Percentiles rank a stretch among this genome's conserved stretches.
Conservation (phyloP, 176 grass and related monocot genomes). For the Triticum urartu region DNA sequence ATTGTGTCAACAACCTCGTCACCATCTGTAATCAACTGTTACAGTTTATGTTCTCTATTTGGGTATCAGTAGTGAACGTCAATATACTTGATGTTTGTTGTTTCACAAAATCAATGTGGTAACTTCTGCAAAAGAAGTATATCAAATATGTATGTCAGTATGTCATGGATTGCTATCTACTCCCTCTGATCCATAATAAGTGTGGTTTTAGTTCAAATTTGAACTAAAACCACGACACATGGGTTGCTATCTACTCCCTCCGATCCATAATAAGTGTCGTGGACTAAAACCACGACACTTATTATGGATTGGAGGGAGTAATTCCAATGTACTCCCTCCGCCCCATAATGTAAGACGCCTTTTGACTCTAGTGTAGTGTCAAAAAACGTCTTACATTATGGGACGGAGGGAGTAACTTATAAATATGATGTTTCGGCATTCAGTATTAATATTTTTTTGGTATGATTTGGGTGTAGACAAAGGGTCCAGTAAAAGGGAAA, state of each 20-base stretch:
- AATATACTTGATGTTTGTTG: not conserved
- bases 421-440: constrained; percentile 19
- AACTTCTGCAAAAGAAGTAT: not conserved
- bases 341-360: too few relatives aligned
- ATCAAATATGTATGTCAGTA: constrained; percentile 10
- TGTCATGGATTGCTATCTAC: not conserved
- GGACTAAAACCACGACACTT: too few relatives aligned
- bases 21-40: not conserved
- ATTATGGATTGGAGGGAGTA: too few relatives aligned
- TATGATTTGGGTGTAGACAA: constrained; percentile 44
- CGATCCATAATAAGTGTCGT: too few relatives aligned
- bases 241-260: too few relatives aligned
- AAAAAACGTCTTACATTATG: too few relatives aligned
- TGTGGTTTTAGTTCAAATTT: too few relatives aligned
- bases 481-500: constrained; percentile 60
- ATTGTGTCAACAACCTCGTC: not conserved
- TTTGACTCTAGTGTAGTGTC: too few relatives aligned
- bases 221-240: too few relatives aligned
- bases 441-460: not conserved
- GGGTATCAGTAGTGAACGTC: not conserved
- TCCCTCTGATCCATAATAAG: too few relatives aligned
- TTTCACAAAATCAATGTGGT: not conserved
- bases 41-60: not conserved
- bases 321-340: not conserved
- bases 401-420: not conserved